Evolutionary conservation across 192 early-diverging fungal genomes (phyloP), one percentile per base, ranked within the genome.

Genomic region (Backusella luteola): DNA sequence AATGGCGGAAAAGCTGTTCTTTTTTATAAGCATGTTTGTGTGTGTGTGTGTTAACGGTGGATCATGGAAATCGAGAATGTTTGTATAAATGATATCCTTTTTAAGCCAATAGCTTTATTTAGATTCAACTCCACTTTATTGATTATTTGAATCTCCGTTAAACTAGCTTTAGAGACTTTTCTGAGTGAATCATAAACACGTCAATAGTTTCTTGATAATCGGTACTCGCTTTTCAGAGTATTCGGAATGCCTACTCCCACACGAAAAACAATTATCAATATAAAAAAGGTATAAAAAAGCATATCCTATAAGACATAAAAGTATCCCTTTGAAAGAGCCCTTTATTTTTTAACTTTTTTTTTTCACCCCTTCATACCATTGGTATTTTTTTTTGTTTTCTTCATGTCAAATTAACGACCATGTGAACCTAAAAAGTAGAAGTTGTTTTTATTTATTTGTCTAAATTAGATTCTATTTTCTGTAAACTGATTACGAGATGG

Each of bases 51-150:
- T 44, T 41, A 32, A 71, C 41, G 42, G 42, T 26, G 70, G 70
- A 71, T 71, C 70, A 71, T 71, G 29, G 42, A 71, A 71, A 32
- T 44, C 70, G 70, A 71, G 70, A 71, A 71, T 71, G 39, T 71
- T 71, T 71, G 42, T 71, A 21, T 56, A 63, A 63, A 63, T 29
- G 56, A 63, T 63, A 63, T 63, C 56, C 56, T 63, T 63, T 9
- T 63, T 63, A 63, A 63, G 56, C 56, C 56, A 63, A 29, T 14
- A 63, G 56, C 56, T 63, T 63, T 63, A 63, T 63, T 63, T 63
- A 63, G 56, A 63, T 63, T 63, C 56, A 63, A 63, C 56, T 63
- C 56, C 56, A 63, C 56, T 63, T 63, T 63, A 63, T 63, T 63
- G 56, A 29, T 12, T 63, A 12, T 26, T 63, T 63, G 11, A 63